Evolutionary conservation across 2,329 filamentous ascomycete species (phyloP).

Genomic region (Shiraia bambusicola): DNA sequence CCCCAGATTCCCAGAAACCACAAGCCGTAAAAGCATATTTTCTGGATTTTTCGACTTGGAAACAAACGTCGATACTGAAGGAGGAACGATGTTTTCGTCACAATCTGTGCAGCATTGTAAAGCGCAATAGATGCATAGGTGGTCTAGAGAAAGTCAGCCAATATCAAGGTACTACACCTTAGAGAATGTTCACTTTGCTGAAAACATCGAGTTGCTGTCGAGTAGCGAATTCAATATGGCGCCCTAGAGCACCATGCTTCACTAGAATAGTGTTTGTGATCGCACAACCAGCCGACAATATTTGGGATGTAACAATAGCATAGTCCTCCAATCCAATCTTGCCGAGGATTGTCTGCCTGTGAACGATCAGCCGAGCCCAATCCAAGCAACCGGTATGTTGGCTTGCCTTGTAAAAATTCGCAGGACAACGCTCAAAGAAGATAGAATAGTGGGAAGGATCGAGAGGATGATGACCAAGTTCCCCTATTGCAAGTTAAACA

Average conservation of each 20-base stretch:
- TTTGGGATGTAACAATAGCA: slow-evolving; percentile 13
- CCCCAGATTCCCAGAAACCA: slow-evolving; percentile 15
- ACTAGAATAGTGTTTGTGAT: slow-evolving; percentile 13
- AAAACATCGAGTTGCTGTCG: slow-evolving; percentile 3
- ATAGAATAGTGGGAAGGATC: slow-evolving; percentile 11
- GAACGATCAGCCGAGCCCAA: background rate
- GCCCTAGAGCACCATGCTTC: slow-evolving; percentile 10
- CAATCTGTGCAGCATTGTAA: slow-evolving; percentile 18
- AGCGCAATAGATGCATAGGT: slow-evolving; percentile 12
- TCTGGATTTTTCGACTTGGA: slow-evolving; percentile 8
- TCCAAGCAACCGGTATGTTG: background rate
- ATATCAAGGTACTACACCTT: background rate
- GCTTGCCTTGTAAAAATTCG: slow-evolving; percentile 9
- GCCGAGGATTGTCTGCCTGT: slow-evolving; percentile 6
- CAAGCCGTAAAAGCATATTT: slow-evolving; percentile 11
- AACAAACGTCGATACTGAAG: slow-evolving; percentile 19
- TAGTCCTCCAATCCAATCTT: slow-evolving; percentile 13
- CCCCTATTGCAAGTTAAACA: background rate
- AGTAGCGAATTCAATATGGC: slow-evolving; percentile 14
- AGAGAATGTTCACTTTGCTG: slow-evolving; percentile 5
- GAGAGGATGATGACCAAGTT: slow-evolving; percentile 8
- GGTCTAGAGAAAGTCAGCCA: slow-evolving; percentile 7
- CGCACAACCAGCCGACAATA: slow-evolving; percentile 11
- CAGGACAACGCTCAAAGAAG: slow-evolving; percentile 12
- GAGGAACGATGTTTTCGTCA: slow-evolving; percentile 19